Base-by-base conservation (phyloP, 805 yeast genomes). In the Metahyphopichia silvanorum region DNA sequence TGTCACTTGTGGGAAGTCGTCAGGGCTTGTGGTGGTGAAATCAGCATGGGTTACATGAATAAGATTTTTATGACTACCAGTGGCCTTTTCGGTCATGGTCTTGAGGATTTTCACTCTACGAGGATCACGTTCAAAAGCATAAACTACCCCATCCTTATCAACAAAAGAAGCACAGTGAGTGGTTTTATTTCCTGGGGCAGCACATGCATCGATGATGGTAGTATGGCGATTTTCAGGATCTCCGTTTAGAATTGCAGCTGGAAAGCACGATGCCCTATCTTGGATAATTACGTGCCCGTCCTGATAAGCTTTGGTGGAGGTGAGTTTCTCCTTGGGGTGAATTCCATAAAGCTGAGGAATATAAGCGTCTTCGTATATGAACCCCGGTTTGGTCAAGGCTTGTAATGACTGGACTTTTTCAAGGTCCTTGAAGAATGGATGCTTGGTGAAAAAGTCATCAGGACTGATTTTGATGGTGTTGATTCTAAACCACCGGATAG, bases 171-270 rank as follows among this genome's bases (percentile, higher is more conserved):
- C 96, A 15, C 82, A 63, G 60, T 91, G 98, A 0, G 97, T 86
- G 0, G 99, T 93, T 55, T 93, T 94, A 58, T 93, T 93, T 4
- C 99, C 99, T 4, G 99, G 99, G 0, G 99, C 98, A 2, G 98
- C 89, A 62, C 97, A 89, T 1, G 96, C 83, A 60, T 93, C 99
- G 27, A 93, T 84, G 8, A 88, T 77, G 16, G 68, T 58, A 37
- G 74, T 81, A 27, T 80, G 82, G 2, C 33, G 31, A 4, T 75
- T 66, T 1, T 53, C 34, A 1, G 91, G 86, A 33, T 60, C 63
- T 24, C 45, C 38, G 40, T 76, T 68, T 29, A 93, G 60, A 17
- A 93, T 88, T 39, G 77, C 78, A 0, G 94, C 96, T 0, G 99
- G 99, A 52, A 93, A 88, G 55, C 98, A 93, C 2, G 97, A 88